Conservation (phyloP, 2,329 filamentous ascomycete genomes). For the Trichoderma sp. region DNA sequence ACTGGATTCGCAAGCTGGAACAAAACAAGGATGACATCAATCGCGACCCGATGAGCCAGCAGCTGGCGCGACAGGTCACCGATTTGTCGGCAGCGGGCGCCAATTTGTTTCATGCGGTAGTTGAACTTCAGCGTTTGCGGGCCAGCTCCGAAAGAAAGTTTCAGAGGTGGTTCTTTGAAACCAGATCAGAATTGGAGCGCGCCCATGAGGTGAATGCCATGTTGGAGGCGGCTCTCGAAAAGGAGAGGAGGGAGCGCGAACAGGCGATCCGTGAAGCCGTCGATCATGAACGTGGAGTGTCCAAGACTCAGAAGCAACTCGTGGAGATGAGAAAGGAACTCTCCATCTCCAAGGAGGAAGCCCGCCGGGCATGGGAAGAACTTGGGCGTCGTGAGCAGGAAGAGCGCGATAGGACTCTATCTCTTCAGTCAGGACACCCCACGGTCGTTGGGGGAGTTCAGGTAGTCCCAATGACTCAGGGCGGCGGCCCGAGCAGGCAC, state of each 20-base stretch:
- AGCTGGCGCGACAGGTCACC: constrained; percentile 90
- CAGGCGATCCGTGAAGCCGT: constrained; percentile 70
- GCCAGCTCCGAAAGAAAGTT: constrained; percentile 97
- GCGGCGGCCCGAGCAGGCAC: constrained; percentile 56
- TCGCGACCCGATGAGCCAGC: constrained; percentile 79
- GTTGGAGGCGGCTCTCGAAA: constrained; percentile 73
- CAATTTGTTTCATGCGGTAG: constrained; percentile 96
- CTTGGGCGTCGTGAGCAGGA: constrained; percentile 90
- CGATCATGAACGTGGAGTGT: constrained; percentile 70
- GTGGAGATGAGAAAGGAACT: constrained; percentile 90
- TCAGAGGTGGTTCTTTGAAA: constrained; percentile 98
- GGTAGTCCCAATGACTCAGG: constrained; percentile 86
- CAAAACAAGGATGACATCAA: constrained; percentile 86
- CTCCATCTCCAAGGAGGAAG: constrained; percentile 93
- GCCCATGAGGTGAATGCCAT: constrained; percentile 80
- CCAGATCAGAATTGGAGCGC: constrained; percentile 82
- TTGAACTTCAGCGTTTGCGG: constrained; percentile 89
- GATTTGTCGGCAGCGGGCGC: constrained; percentile 96
- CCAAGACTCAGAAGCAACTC: constrained; percentile 78
- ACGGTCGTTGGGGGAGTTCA: constrained; percentile 92
- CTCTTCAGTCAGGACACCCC: constrained; percentile 84
- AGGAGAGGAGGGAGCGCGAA: constrained; percentile 71
- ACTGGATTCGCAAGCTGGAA: constrained; percentile 93
- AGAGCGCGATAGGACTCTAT: constrained; percentile 82
- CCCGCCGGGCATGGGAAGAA: constrained; percentile 94